Base-by-base conservation (phyloP, 495 filamentous ascomycete genomes). In the Talaromyces liani region DNA sequence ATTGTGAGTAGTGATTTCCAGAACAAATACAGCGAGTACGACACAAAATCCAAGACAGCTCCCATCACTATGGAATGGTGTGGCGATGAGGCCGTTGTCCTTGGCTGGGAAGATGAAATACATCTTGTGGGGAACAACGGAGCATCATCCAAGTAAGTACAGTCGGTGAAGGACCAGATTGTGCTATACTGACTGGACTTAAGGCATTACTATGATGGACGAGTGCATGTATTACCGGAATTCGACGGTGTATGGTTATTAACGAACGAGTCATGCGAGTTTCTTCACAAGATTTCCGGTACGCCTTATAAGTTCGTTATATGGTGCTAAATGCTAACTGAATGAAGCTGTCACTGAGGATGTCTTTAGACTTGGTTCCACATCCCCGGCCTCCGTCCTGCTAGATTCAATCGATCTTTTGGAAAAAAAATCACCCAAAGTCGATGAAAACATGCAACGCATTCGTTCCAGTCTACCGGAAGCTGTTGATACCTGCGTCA, bases 41-140 rank as follows among this genome's bases (percentile, higher is more conserved):
- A 97, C 72, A 92, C 92, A 0, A 87, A 85, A 63, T 90, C 89
- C 25, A 90, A 87, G 67, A 93, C 89, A n/a, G 79, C 86, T 1
- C 95, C 94, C 1, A 91, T 91, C 69, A 88, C 93, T 61, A 82
- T 98, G 59, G 87, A 92, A 65, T 98, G 94, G 94, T 98, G 94
- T 74, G 93, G 94, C 16, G 95, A 97, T 64, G 91, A 97, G 75
- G 90, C 92, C 6, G 91, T 97, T 8, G 87, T 96, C 54, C 85
- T 98, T 64, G 92, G 91, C 14, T 98, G 94, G 94, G 94, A 97
- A 68, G 94, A 98, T 75, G 94, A 98, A 68, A 87, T 98, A n/a
- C 94, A 97, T 70, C 82, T 98, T 53, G 88, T 98, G 62, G 93
- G 92, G 1, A 92, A 91, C 0, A 88, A 87, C 57, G 91, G 90